Base-by-base conservation (phyloP, 176 grass and related monocot genomes). In the Saccharum officinarum region DNA sequence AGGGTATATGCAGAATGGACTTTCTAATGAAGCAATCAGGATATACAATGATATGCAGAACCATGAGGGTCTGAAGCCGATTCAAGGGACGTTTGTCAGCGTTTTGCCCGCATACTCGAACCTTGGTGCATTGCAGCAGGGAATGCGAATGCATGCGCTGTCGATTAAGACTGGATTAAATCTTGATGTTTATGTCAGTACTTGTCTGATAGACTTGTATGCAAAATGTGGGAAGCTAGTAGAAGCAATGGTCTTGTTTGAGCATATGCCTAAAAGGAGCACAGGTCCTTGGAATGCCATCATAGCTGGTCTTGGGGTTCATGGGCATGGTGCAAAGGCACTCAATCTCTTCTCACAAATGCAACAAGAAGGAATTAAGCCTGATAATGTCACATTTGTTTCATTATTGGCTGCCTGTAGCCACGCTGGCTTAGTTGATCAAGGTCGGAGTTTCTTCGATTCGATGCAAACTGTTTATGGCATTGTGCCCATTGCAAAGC, bases 341-440 rank as follows among this genome's bases (percentile, higher is more conserved):
- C 85, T 86, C 20, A 15, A 22, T 49, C 38, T 95, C 64, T 95
- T 95, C 86, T 84, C 93, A 69, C 75, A 84, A 49, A 95, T 95
- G 90, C 90, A 84, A 76, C 84, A 92, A 60, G 83, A 95, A 82
- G 88, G 90, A 67, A 76, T 88, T 77, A 92, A 86, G 36, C 93
- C 93, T 38, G 93, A 95, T 76, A 83, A 92, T 65, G 85, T 95
- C 76, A 95, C 93, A 1, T 92, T 92, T 90, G 88, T 92, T 86
- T 95, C 93, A 49, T 67, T 95, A 41, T 81, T 95, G 80, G 81
- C 93, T n/a, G 82, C 93, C 12, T 95, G 88, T 69, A 95, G 93
- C 77, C 93, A 95, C 66, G 70, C 90, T 73, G 90, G 93, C 9
- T 90, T 95, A 81, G 90, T 95, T 57, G 93, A 95, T 75, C 85